A percentile compares a stretch with the other conserved stretches of the same genome.
Evolutionary conservation across 805 yeast genomes (phyloP).

Genomic region (Limtongia smithiae): DNA sequence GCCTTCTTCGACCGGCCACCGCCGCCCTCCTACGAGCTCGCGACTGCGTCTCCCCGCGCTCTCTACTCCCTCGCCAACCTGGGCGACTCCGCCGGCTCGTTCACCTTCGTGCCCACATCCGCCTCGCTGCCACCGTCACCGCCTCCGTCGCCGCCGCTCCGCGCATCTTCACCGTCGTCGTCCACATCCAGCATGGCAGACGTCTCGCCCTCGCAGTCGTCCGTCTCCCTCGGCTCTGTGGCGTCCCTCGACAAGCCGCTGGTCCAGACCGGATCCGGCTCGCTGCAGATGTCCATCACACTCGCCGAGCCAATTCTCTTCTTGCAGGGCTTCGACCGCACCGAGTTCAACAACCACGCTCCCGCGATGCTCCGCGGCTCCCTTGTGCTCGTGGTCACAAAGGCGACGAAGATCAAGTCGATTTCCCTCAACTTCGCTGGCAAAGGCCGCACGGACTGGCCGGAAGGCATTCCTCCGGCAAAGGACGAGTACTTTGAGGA

Average conservation of each 20-base stretch:
- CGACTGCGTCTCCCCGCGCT: constrained; percentile 1
- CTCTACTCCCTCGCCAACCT: constrained; percentile 6
- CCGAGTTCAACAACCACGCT: constrained; percentile 61
- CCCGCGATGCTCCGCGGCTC: constrained; percentile 83
- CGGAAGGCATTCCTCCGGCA: constrained; percentile 92
- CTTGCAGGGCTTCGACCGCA: constrained; percentile 72
- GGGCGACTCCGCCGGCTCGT: constrained; percentile 1
- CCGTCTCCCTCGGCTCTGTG: neutral
- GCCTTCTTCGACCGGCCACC: constrained; percentile 11
- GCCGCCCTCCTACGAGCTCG: neutral
- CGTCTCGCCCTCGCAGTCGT: constrained; percentile 1
- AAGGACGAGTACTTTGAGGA: constrained; percentile 62
- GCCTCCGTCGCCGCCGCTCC: constrained; percentile 11
- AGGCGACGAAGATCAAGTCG: constrained; percentile 66
- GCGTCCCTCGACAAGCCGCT: constrained; percentile 24
- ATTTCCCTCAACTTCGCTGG: constrained; percentile 65
- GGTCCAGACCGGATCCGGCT: constrained; percentile 38
- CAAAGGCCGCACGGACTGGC: constrained; percentile 82
- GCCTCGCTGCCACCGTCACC: constrained; percentile 7
- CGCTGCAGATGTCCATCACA: constrained; percentile 66
- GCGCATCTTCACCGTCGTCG: constrained; percentile 12
- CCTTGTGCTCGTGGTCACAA: constrained; percentile 61
- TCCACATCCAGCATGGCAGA: neutral
- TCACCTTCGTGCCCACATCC: constrained; percentile 2
- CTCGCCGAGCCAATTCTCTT: constrained; percentile 78